These are phyloP conservation scores for Dryas integrifolia DNA, from an alignment of 331 rosid species.

Conservation along the genomic window DNA sequence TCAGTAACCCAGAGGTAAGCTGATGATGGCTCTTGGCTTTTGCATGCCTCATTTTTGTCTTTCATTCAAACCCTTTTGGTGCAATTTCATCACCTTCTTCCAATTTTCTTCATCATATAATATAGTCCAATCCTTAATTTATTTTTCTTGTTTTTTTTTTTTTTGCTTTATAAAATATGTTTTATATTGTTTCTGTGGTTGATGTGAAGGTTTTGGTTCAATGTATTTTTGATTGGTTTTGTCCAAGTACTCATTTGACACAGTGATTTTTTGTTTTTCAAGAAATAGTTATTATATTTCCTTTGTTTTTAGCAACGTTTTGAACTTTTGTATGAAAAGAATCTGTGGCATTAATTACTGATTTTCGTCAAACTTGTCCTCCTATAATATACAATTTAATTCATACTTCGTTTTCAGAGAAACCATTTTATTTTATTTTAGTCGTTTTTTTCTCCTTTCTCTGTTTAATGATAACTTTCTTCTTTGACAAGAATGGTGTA, in stretches of 20 bases:
- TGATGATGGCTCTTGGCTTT: background rate
- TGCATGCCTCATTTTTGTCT: background rate
- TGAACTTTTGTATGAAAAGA: too few relatives aligned
- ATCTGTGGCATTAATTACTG: background rate
- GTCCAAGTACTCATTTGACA: background rate
- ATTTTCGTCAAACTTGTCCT: background rate
- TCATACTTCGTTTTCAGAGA: background rate
- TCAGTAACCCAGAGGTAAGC: too few relatives aligned
- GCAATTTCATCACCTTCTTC: background rate
- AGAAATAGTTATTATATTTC: background rate
- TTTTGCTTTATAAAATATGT: background rate
- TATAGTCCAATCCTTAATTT: background rate
- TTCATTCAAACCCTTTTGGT: background rate
- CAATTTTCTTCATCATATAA: too few relatives aligned
- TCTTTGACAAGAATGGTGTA: background rate
- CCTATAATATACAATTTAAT: background rate
- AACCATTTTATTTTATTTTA: background rate
- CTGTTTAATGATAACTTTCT: background rate
- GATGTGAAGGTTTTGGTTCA: background rate
- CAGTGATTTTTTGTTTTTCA: background rate
- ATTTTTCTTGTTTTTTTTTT: background rate
- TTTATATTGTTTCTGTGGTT: background rate
- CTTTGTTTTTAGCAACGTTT: background rate
- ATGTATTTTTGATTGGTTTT: background rate
- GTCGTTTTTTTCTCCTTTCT: background rate